Evolutionary conservation across 179 eudicot genomes (phyloP), one percentile per base, ranked within the genome.

Genomic region (Beta lomatogona): DNA sequence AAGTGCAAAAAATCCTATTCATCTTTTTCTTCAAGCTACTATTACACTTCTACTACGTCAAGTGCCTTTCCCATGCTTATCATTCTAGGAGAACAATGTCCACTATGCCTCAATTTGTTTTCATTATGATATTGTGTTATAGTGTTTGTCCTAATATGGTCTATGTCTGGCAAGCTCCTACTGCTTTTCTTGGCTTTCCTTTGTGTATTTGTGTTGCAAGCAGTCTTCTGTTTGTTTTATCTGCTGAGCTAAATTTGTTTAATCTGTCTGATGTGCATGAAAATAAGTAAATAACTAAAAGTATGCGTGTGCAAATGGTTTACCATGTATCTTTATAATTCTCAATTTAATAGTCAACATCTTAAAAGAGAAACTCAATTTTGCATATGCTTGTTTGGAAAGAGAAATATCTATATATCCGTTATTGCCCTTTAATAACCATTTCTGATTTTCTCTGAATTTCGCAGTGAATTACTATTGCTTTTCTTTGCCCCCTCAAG

Each of bases 401-500:
- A 22, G 36, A 10, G 28, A 22, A 21, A 45, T 36, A 68, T 46
- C 31, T 57, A 16, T 31, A 28, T 74, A 59, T 50, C 8, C 63
- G 28, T 25, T 25, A 25, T 25, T 25, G n/a, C 45, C 19, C 14
- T 53, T 15, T 15, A 58, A 73, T 84, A 77, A 77, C 31, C 50
- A 64, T 61, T 64, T 7, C 46, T 66, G 15, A 72, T 22, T 64
- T 22, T 22, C 18, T 18, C 36, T 76, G 31, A 19, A 41, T 66
- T 48, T 71, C 81, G 58, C 94, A 93, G 99, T 88, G 98, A 95
- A 85, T 92, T 98, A 13, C 90, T 95, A 66, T 81, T 95, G 82
- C 85, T 95, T 76, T 93, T 93, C 89, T 95, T 95, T 83, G 79
- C 28, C 86, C 67, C 67, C 99, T 80, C 98, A 95, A 92, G 92